Conservation (phyloP, 352 stramenopile genomes). For the Thraustotheca clavata region DNA sequence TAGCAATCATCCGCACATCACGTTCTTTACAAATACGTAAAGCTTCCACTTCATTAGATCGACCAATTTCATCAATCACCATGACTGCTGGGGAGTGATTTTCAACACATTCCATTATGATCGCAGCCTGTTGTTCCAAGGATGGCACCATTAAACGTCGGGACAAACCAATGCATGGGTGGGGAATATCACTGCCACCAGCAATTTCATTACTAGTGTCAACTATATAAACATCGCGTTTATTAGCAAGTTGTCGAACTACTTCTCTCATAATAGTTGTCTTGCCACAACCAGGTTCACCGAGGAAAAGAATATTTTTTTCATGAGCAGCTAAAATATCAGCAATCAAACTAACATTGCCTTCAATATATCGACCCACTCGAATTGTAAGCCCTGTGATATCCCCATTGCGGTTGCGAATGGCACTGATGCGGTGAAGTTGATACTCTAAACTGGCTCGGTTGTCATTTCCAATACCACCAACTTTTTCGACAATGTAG, state of each 20-base stretch:
- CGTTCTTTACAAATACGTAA: slow-evolving; percentile 58
- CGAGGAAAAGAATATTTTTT: slow-evolving; percentile 53
- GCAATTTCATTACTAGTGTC: slow-evolving; percentile 90
- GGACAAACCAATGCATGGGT: slow-evolving; percentile 36
- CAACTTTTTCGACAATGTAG: slow-evolving; percentile 36
- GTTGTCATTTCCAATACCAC: slow-evolving; percentile 72
- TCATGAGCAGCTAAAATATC: slow-evolving; percentile 46
- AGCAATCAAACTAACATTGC: slow-evolving; percentile 49
- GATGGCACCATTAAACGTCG: slow-evolving; percentile 28
- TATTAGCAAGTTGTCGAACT: slow-evolving; percentile 46
- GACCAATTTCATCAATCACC: slow-evolving; percentile 86
- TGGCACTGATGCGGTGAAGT: slow-evolving; percentile 74
- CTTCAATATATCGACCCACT: slow-evolving; percentile 50
- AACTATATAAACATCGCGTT: slow-evolving; percentile 76
- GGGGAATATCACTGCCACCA: slow-evolving; percentile 63
- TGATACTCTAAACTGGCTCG: slow-evolving; percentile 55
- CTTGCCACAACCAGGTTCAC: slow-evolving; percentile 61
- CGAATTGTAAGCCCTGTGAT: slow-evolving; percentile 68
- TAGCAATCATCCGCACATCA: slow-evolving; percentile 75
- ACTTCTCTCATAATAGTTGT: slow-evolving; percentile 82
- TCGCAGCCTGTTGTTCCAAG: slow-evolving; percentile 15
- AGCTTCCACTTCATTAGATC: slow-evolving; percentile 63
- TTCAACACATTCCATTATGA: slow-evolving; percentile 24
- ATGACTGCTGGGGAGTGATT: slow-evolving; percentile 53
- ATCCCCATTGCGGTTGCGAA: slow-evolving; percentile 42